phyloP scores from a whole-genome alignment of 805 yeast species.

The Candida ulmi region DNA sequence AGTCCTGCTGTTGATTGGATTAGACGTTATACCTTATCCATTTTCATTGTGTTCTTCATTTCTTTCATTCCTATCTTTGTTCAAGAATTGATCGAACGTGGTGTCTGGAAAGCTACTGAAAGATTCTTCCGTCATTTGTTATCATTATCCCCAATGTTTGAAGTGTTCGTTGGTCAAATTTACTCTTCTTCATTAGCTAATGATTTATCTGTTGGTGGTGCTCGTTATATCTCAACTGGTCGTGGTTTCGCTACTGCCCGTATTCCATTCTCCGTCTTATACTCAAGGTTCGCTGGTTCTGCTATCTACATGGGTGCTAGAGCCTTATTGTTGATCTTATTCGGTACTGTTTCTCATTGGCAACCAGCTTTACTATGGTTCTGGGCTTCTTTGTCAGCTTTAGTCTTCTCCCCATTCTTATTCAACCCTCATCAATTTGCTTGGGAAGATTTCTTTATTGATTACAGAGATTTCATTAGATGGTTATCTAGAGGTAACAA shows the following conservation, averaged over 20 bases:
- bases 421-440: slow-evolving; percentile 98
- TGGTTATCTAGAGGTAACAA: slow-evolving; percentile 91
- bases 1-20: slow-evolving; percentile 76
- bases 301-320: slow-evolving; percentile 84
- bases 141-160: slow-evolving; percentile 75
- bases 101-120: slow-evolving; percentile 67
- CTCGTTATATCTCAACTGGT: slow-evolving; percentile 81
- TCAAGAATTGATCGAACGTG: slow-evolving; percentile 79
- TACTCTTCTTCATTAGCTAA: slow-evolving; percentile 66
- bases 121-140: slow-evolving; percentile 64
- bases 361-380: slow-evolving; percentile 94
- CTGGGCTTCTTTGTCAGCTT: slow-evolving; percentile 88
- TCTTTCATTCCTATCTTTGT: slow-evolving; percentile 74
- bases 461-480: slow-evolving; percentile 88
- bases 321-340: slow-evolving; percentile 63
- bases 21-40: slow-evolving; percentile 73
- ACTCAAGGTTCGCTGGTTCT: slow-evolving; percentile 74
- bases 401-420: slow-evolving; percentile 87
- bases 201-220: slow-evolving; percentile 80
- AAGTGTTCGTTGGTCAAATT: slow-evolving; percentile 76
- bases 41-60: slow-evolving; percentile 76
- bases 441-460: slow-evolving; percentile 93
- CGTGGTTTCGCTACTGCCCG: slow-evolving; percentile 83
- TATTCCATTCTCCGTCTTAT: slow-evolving; percentile 68
- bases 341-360: slow-evolving; percentile 79